Conservation (phyloP, 1,139 yeast species). For the Saccharomyces hybrid region DNA sequence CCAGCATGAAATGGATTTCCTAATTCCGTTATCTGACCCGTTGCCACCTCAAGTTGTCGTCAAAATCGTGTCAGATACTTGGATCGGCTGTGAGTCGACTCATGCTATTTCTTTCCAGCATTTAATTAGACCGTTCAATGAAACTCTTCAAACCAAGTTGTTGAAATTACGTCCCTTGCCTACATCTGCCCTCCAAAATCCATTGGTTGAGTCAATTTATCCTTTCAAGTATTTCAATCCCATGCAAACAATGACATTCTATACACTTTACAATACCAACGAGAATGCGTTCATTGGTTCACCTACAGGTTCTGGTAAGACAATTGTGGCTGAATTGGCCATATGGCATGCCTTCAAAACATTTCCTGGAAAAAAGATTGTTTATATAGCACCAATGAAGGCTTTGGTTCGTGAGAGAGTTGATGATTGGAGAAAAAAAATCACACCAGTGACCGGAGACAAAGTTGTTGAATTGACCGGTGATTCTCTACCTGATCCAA, state of each 20-base stretch:
- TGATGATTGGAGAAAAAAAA: slow-evolving; percentile 80
- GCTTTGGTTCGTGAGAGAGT: slow-evolving; percentile 95
- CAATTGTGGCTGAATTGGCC: slow-evolving; percentile 93
- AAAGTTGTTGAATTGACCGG: slow-evolving; percentile 91
- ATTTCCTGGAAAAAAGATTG: slow-evolving; percentile 75
- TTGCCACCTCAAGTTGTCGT: slow-evolving; percentile 81
- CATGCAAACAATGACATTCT: slow-evolving; percentile 97
- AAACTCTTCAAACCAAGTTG: slow-evolving; percentile 74
- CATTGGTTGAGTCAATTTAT: slow-evolving; percentile 62
- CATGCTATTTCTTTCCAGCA: slow-evolving; percentile 86
- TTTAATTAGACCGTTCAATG: slow-evolving; percentile 79
- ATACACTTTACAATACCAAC: slow-evolving; percentile 71
- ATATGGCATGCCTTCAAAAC: slow-evolving; percentile 90
- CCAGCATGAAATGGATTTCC: slow-evolving; percentile 75
- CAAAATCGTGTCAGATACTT: slow-evolving; percentile 70
- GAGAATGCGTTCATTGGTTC: slow-evolving; percentile 88
- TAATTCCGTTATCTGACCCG: slow-evolving; percentile 86
- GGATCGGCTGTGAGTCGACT: slow-evolving; percentile 80
- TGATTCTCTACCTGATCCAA: slow-evolving; percentile 86
- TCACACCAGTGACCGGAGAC: slow-evolving; percentile 54
- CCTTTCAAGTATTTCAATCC: slow-evolving; percentile 89
- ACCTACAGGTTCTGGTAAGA: slow-evolving; percentile 98
- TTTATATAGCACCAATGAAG: slow-evolving; percentile 98
- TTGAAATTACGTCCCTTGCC: slow-evolving; percentile 82
- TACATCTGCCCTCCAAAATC: slow-evolving; percentile 65